Evolutionary conservation across 2,329 filamentous ascomycete species (phyloP).

Genomic region (Chrysosphaeria jannelii): DNA sequence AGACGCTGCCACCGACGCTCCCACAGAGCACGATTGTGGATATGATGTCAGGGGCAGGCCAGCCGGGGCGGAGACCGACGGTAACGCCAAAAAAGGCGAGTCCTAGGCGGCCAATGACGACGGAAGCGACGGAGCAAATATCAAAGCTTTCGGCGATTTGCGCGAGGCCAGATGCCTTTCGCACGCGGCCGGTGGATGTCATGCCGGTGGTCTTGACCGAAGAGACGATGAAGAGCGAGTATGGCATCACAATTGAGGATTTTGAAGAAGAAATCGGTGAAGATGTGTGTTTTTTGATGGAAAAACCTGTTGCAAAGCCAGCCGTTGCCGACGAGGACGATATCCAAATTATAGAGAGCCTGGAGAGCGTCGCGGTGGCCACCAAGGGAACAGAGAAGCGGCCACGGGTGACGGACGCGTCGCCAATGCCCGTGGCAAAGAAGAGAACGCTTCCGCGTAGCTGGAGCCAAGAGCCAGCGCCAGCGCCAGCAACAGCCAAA

Average conservation of each 20-base stretch:
- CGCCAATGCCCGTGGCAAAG: slow-evolving; percentile 16
- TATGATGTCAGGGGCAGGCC: not conserved
- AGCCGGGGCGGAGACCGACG: not conserved
- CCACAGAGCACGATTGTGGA: too few species aligned
- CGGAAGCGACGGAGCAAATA: too few species aligned
- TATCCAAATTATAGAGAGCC: slow-evolving; percentile 13
- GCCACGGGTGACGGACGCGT: slow-evolving; percentile 7
- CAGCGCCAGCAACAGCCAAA: slow-evolving; percentile 4
- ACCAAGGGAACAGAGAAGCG: slow-evolving; percentile 13
- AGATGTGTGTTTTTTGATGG: too few species aligned
- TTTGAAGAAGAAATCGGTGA: slow-evolving; percentile 40
- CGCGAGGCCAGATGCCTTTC: slow-evolving; percentile 13
- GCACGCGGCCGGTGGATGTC: slow-evolving; percentile 9
- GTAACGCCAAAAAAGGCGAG: not conserved
- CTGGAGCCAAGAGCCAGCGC: not conserved
- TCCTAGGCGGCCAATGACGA: too few species aligned
- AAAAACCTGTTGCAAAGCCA: too few species aligned
- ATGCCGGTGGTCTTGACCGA: not conserved
- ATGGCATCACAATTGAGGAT: slow-evolving; percentile 37
- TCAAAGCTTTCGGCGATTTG: slow-evolving; percentile 2
- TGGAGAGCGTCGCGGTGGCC: not conserved
- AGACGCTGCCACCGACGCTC: slow-evolving; percentile 1
- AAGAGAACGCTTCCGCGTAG: slow-evolving; percentile 16
- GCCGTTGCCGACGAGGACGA: slow-evolving; percentile 22
- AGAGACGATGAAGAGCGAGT: slow-evolving; percentile 1